Base-by-base conservation (phyloP, 306 rosid genomes). In the Ziziphus jujuba region DNA sequence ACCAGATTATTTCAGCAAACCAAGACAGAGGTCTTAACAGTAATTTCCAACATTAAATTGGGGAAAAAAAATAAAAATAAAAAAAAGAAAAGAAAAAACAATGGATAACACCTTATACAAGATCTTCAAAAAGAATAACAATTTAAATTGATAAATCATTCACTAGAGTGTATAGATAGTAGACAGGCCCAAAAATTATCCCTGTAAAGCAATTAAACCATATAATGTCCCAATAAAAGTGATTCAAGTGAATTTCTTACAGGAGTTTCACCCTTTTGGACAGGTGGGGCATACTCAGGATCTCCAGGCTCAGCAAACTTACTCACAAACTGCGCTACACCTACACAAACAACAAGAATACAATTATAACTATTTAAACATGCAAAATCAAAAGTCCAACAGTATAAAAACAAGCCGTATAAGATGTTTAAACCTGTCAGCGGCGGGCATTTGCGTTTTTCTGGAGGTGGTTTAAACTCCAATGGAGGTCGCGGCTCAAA, bases 401-500 rank as follows among this genome's bases (percentile, higher is more conserved):
- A 0, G 16, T 59, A 72, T 25, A 8, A 40, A 40, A 40, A 36
- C 7, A 40, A 40, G 33, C 33, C 65, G 4, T n/a, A 28, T 36
- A 59, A 1, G 14, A 8, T 21, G 33, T 61, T 20, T 12, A 58
- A 61, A 82, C 99, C 99, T 72, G 91, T 81, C 73, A 95, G 66
- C 3, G 97, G 95, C 0, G 96, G 97, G 77, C 99, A 88, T 76
- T 90, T 95, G 66, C 96, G 78, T 74, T 91, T 95, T 72, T 95
- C 99, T 0, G 97, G 99, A 53, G 99, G 99, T 14, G 99, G 97
- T 65, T 95, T 95, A 66, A 73, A 95, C 61, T 95, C 96, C 80
- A 95, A 66, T 0, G 99, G 99, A 8, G 89, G 97, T 59, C 99
- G 74, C n/a, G 99, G 97, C 81, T 95, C 99, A 63, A 95, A 95